phyloP scores from a whole-genome alignment of 768 basidiomycete genomes.

The Rubroboletus satanas region DNA sequence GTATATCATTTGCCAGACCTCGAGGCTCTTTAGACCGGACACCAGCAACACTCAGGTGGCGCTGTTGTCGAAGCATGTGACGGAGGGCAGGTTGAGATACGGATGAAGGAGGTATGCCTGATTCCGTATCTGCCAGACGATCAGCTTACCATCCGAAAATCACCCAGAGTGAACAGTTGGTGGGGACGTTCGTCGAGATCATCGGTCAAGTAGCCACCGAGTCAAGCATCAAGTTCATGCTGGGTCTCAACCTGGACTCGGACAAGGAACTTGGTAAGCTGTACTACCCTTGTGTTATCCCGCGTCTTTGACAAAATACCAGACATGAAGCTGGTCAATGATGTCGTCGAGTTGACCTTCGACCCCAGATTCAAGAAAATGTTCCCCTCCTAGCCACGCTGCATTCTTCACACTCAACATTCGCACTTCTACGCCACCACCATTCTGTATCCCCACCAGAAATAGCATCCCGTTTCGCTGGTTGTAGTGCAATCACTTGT shows the following conservation, averaged over 20 bases:
- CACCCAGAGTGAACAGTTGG: constrained; percentile 41
- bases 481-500: constrained; percentile 45
- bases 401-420: background rate
- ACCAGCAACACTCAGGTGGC: constrained; percentile 37
- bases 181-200: constrained; percentile 60
- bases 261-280: constrained; percentile 53
- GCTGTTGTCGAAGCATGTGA: constrained; percentile 65
- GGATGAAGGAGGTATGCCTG: constrained; percentile 38
- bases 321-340: constrained; percentile 63
- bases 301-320: constrained; percentile 7
- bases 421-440: background rate
- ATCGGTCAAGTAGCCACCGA: constrained; percentile 58
- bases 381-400: constrained; percentile 34
- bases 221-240: constrained; percentile 54
- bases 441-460: background rate
- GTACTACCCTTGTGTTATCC: background rate
- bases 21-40: background rate
- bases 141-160: background rate
- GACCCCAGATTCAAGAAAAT: constrained; percentile 52
- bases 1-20: background rate
- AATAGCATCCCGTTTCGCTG: constrained; percentile 38
- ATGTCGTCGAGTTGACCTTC: constrained; percentile 57
- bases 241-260: constrained; percentile 50
- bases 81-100: constrained; percentile 55
- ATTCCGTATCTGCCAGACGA: background rate